These are phyloP conservation scores for Eucalyptus caleyi DNA, from an alignment of 345 rosid species.

Conservation along the genomic window DNA sequence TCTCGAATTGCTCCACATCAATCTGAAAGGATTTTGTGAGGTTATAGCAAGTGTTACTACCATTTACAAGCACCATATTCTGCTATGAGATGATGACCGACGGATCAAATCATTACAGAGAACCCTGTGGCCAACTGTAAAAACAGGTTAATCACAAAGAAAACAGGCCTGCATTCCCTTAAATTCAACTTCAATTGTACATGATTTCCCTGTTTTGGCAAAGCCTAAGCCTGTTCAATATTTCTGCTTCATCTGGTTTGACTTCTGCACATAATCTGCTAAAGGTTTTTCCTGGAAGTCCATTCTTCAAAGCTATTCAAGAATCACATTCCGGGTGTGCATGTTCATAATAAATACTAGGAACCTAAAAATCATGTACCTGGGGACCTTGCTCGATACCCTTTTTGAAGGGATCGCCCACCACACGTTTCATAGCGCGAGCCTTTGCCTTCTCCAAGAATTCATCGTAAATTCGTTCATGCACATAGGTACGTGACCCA, in stretches of 20 bases:
- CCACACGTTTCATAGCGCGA: not conserved
- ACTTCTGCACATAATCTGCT: not conserved
- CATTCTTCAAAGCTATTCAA: not conserved
- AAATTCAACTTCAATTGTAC: not conserved
- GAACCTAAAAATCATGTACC: not conserved
- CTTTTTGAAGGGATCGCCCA: not conserved
- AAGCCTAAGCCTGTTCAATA: not conserved
- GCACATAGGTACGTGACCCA: slow-evolving; percentile 88
- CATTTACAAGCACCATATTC: not conserved
- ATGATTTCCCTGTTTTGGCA: not conserved
- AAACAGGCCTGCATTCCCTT: not conserved
- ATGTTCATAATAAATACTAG: not conserved
- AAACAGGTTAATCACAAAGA: not conserved
- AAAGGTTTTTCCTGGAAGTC: not conserved
- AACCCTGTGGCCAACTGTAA: not conserved
- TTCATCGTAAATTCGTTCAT: slow-evolving; percentile 65
- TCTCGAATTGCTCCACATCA: slow-evolving; percentile 58
- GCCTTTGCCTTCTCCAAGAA: not conserved
- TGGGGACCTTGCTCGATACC: not conserved
- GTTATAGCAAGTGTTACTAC: not conserved
- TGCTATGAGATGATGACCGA: not conserved
- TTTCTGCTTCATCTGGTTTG: not conserved
- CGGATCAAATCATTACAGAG: not conserved
- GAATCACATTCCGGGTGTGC: not conserved
- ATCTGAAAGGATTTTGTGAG: slow-evolving; percentile 18